Evolutionary conservation across 129 eudicot species (phyloP).

Genomic region (Scalesia atractyloides): DNA sequence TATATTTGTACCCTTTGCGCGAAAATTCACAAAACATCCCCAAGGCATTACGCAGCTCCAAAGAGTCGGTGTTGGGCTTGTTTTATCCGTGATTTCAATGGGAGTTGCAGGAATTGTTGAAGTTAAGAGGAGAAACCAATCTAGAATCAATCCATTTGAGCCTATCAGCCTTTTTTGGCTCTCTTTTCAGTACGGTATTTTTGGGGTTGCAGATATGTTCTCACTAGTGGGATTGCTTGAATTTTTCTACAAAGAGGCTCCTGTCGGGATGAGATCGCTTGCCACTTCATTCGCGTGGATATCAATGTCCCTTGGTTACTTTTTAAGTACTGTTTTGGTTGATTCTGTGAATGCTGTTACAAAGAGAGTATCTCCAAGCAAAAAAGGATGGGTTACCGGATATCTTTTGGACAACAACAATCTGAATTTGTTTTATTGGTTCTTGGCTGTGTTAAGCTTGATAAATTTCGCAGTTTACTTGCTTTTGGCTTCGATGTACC

Average conservation of each 20-base stretch:
- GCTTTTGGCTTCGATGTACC: slow-evolving; percentile 58
- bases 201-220: slow-evolving; percentile 83
- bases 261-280: slow-evolving; percentile 65
- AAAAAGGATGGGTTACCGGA: slow-evolving; percentile 67
- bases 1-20: slow-evolving; percentile 61
- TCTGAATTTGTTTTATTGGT: slow-evolving; percentile 66
- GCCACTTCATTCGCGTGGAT: slow-evolving; percentile 75
- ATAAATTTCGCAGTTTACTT: slow-evolving; percentile 54
- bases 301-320: slow-evolving; percentile 68
- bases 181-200: slow-evolving; percentile 63
- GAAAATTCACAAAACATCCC: slow-evolving; percentile 66
- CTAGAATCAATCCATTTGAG: slow-evolving; percentile 35
- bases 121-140: slow-evolving; percentile 54
- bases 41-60: slow-evolving; percentile 73
- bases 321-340: slow-evolving; percentile 59
- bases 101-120: slow-evolving; percentile 58
- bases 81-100: slow-evolving; percentile 67
- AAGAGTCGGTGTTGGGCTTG: slow-evolving; percentile 75
- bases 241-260: slow-evolving; percentile 81
- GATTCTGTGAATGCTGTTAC: slow-evolving; percentile 53
- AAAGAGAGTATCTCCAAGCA: slow-evolving; percentile 43
- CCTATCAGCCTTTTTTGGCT: slow-evolving; percentile 78
- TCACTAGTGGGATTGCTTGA: slow-evolving; percentile 68
- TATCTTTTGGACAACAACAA: slow-evolving; percentile 42
- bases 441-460: slow-evolving; percentile 61